A percentile compares a stretch with the other conserved stretches of the same genome.
phyloP scores from a whole-genome alignment of 805 yeast species.

The Cyberlindnera meyerae region DNA sequence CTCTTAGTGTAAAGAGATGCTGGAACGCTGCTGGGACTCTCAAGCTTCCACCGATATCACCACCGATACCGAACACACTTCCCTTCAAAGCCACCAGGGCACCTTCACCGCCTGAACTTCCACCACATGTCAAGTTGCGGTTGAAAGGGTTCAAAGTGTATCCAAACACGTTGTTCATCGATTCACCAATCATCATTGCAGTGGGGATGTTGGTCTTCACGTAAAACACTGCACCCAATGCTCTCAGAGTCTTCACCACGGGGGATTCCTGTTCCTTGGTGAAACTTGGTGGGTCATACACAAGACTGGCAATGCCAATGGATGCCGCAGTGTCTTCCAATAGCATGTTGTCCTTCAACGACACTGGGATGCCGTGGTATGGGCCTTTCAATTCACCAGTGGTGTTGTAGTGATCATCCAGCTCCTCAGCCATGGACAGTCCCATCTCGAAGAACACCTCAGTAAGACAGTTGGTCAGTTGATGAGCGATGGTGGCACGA shows the following conservation, averaged over 20 bases:
- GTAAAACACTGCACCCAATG: conserved; percentile 49
- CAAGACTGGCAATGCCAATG: conserved; percentile 43
- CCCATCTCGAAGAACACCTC: conserved; percentile 52
- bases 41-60: conserved; percentile 50
- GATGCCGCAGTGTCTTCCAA: conserved; percentile 44
- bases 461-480: conserved; percentile 35
- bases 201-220: conserved; percentile 51
- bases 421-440: conserved; percentile 44
- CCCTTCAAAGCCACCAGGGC: conserved; percentile 42
- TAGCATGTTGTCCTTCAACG: conserved; percentile 43
- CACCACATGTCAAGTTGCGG: conserved; percentile 41
- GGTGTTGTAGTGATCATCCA: conserved; percentile 45
- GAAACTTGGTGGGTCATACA: conserved; percentile 30
- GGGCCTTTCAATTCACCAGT: conserved; percentile 56
- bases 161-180: conserved; percentile 42
- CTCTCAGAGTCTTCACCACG: conserved; percentile 36
- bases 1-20: conserved; percentile 39
- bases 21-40: conserved; percentile 43
- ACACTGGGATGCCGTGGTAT: conserved; percentile 63
- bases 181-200: conserved; percentile 46
- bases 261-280: conserved; percentile 30
- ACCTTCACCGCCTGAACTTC: conserved; percentile 53
- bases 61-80: conserved; percentile 50
- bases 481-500: conserved; percentile 55
- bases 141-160: conserved; percentile 43